Percentiles rank a stretch among this genome's conserved stretches.
Evolutionary conservation across 306 rosid genomes (phyloP).

Genomic region (Prosopis cineraria): DNA sequence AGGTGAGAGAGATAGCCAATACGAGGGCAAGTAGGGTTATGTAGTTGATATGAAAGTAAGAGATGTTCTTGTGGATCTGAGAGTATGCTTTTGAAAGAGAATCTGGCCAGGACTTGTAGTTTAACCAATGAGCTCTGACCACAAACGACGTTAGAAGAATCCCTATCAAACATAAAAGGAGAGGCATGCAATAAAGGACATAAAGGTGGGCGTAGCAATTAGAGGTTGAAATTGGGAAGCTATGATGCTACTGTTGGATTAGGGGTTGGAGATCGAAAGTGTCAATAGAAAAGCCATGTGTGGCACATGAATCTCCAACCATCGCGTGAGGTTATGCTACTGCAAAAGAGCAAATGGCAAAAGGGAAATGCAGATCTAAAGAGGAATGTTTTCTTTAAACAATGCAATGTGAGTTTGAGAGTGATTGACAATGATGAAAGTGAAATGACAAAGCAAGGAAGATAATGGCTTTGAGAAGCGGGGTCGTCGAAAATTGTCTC

Average conservation of each 20-base stretch:
- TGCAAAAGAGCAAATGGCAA: not conserved
- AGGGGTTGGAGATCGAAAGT: too few relatives aligned
- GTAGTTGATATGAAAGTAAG: constrained; percentile 89
- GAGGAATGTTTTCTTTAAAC: not conserved
- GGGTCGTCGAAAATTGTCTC: too few relatives aligned
- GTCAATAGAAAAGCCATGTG: constrained; percentile 77
- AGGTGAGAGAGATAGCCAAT: constrained; percentile 71
- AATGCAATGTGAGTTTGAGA: too few relatives aligned
- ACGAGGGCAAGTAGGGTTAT: constrained; percentile 56
- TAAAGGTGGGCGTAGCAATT: constrained; percentile 80
- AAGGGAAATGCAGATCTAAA: constrained; percentile 23
- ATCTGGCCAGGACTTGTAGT: constrained; percentile 60
- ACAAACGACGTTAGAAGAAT: constrained; percentile 84
- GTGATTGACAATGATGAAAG: too few relatives aligned
- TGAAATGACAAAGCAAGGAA: too few relatives aligned
- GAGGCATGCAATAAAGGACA: constrained; percentile 73
- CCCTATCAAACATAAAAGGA: constrained; percentile 62
- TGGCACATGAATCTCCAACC: constrained; percentile 49
- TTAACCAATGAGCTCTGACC: constrained; percentile 80
- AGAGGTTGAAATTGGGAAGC: constrained; percentile 58
- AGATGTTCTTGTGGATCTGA: constrained; percentile 82
- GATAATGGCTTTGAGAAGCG: too few relatives aligned
- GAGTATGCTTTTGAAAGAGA: constrained; percentile 78
- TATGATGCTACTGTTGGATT: constrained; percentile 31
- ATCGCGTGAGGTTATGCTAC: constrained; percentile 34